Percentiles rank a stretch among this genome's conserved stretches.
Evolutionary conservation across 345 rosid species (phyloP).

Genomic region (Trapa incisa): DNA sequence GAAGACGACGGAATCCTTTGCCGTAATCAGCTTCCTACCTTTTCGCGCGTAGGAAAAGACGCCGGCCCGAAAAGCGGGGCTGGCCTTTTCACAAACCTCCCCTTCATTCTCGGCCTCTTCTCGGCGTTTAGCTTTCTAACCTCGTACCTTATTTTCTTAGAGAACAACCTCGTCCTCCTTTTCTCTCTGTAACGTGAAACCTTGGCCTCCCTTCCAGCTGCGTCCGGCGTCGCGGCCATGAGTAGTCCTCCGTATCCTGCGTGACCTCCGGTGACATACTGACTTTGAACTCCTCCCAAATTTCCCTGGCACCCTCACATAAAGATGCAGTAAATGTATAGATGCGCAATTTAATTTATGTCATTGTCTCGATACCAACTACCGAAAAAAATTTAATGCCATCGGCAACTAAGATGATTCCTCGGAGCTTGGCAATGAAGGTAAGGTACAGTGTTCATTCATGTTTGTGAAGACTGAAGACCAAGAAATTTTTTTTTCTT

Average conservation of each 20-base stretch:
- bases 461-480: too few relatives aligned
- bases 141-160: slow-evolving; percentile 93
- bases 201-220: slow-evolving; percentile 74
- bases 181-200: slow-evolving; percentile 86
- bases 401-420: background rate
- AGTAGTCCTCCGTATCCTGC: slow-evolving; percentile 15
- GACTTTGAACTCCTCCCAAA: slow-evolving; percentile 7
- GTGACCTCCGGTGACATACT: background rate
- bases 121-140: slow-evolving; percentile 88
- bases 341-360: too few relatives aligned
- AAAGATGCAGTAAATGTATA: background rate
- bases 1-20: background rate
- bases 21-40: background rate
- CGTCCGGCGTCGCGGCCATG: slow-evolving; percentile 22
- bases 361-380: too few relatives aligned
- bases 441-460: background rate
- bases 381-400: background rate
- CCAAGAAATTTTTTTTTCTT: too few relatives aligned
- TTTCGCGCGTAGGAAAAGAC: slow-evolving; percentile 17
- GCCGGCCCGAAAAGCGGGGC: slow-evolving; percentile 21
- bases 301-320: slow-evolving; percentile 8
- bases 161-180: slow-evolving; percentile 76
- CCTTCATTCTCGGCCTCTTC: slow-evolving; percentile 96
- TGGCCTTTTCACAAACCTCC: slow-evolving; percentile 83
- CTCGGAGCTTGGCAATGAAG: background rate